These are phyloP conservation scores for Aspergillus luchuensis DNA, from an alignment of 2,329 filamentous ascomycete genomes.

Conservation along the genomic window DNA sequence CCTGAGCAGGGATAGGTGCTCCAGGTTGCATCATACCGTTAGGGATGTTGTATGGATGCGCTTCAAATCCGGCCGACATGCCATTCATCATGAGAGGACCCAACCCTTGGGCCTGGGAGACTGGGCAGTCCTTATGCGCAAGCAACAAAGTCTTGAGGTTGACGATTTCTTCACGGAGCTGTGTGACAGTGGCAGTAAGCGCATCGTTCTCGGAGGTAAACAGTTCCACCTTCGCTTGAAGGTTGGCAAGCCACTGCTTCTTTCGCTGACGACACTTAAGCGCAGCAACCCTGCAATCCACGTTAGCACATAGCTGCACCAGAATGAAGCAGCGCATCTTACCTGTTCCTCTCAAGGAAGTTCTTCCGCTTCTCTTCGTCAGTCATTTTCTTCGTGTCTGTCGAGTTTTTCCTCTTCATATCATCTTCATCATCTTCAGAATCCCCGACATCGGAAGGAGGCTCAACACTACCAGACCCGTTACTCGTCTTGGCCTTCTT, in stretches of 20 bases:
- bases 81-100: constrained; percentile 45
- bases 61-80: constrained; percentile 43
- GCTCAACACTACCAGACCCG: constrained; percentile 43
- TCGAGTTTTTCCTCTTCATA: constrained; percentile 54
- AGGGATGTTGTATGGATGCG: constrained; percentile 47
- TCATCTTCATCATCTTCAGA: constrained; percentile 55
- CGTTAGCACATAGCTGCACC: background rate
- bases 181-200: constrained; percentile 77
- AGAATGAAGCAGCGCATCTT: constrained; percentile 39
- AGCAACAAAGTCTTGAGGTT: constrained; percentile 90
- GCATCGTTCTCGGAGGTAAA: constrained; percentile 91
- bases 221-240: constrained; percentile 92
- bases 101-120: constrained; percentile 82
- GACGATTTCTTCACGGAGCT: constrained; percentile 87
- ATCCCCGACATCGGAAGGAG: constrained; percentile 50
- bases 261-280: constrained; percentile 96
- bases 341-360: constrained; percentile 95
- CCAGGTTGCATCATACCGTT: constrained; percentile 47
- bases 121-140: constrained; percentile 93
- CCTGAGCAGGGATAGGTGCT: constrained; percentile 39
- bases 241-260: constrained; percentile 96
- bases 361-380: constrained; percentile 99
- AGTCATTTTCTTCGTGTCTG: constrained; percentile 78
- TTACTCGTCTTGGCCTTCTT: constrained; percentile 72
- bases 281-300: constrained; percentile 76